These are phyloP conservation scores for Inosperma sp. DNA, from an alignment of 768 basidiomycete species.

Conservation along the genomic window DNA sequence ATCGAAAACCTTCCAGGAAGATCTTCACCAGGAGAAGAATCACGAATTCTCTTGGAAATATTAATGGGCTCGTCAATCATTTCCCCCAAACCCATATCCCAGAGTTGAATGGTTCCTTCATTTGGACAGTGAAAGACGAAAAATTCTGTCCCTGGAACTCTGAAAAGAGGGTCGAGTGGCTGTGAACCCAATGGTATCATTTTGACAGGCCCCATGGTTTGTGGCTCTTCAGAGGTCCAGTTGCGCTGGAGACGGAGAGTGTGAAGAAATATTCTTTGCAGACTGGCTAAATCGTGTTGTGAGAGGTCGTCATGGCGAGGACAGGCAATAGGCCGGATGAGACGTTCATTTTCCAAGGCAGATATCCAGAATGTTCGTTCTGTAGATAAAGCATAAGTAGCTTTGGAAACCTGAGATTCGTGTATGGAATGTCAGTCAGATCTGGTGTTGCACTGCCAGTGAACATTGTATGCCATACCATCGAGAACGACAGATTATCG, in stretches of 20 bases:
- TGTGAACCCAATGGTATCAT: constrained; percentile 11
- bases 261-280: constrained; percentile 26
- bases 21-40: constrained; percentile 27
- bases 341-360: constrained; percentile 21
- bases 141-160: constrained; percentile 26
- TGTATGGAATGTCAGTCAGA: neutral
- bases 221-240: constrained; percentile 22
- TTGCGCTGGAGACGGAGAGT: constrained; percentile 27
- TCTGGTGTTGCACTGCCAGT: too few relatives aligned
- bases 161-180: constrained; percentile 24
- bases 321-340: constrained; percentile 27
- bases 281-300: constrained; percentile 11
- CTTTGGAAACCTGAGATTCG: constrained; percentile 18
- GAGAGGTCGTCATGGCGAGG: constrained; percentile 25
- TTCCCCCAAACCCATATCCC: constrained; percentile 17
- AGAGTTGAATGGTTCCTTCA: constrained; percentile 16
- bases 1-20: constrained; percentile 25
- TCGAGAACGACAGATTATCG: constrained; percentile 21
- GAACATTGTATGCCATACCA: constrained; percentile 11
- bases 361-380: constrained; percentile 28
- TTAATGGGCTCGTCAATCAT: constrained; percentile 13
- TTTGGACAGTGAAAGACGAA: constrained; percentile 23
- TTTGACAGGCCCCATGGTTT: constrained; percentile 18
- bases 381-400: constrained; percentile 19
- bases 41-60: constrained; percentile 18